These are phyloP conservation scores for Bombardia bombarda DNA, from an alignment of 495 filamentous ascomycete species.

Conservation along the genomic window DNA sequence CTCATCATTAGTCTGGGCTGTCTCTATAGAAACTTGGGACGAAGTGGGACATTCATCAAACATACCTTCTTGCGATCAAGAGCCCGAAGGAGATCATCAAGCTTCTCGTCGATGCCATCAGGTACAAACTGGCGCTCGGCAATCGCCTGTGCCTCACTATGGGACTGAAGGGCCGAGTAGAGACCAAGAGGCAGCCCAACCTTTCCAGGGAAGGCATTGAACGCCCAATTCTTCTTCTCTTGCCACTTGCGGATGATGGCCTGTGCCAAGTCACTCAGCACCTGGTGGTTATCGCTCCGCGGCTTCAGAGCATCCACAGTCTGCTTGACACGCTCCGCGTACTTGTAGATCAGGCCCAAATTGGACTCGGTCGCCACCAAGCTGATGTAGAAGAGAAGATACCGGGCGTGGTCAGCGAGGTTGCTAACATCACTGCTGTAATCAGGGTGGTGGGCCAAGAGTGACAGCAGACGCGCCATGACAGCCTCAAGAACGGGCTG, in stretches of 20 bases:
- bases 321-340: constrained; percentile 89
- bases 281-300: constrained; percentile 64
- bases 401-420: constrained; percentile 70
- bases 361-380: constrained; percentile 80
- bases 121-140: constrained; percentile 77
- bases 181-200: constrained; percentile 69
- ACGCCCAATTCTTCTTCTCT: constrained; percentile 63
- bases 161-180: constrained; percentile 65
- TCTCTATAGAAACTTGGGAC: background rate
- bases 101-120: constrained; percentile 67
- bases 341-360: constrained; percentile 79
- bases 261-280: constrained; percentile 83
- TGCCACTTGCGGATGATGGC: constrained; percentile 76
- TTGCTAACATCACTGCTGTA: constrained; percentile 62
- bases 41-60: constrained; percentile 1
- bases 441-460: constrained; percentile 93
- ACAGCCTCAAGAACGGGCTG: constrained; percentile 69
- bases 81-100: constrained; percentile 56
- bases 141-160: constrained; percentile 72
- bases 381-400: constrained; percentile 81
- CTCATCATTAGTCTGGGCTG: background rate
- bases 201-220: constrained; percentile 77
- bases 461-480: constrained; percentile 77
- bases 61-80: constrained; percentile 49
- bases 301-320: constrained; percentile 67